Base-by-base conservation (phyloP, 139 green algal species). In the Coelastrella sp. region DNA sequence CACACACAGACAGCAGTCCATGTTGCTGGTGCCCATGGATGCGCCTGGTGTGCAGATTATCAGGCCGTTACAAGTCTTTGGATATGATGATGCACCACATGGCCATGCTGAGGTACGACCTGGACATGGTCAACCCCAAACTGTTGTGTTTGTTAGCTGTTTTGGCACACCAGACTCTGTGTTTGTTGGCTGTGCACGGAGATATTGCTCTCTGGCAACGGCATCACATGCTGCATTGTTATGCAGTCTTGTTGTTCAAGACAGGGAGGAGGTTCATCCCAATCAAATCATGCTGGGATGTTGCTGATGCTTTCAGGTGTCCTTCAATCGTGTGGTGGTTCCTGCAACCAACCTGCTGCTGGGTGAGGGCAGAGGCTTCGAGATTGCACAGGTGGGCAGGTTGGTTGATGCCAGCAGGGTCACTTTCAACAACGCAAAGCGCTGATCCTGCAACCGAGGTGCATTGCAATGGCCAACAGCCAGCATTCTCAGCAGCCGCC, bases 61-160 rank as follows among this genome's bases (percentile, higher is more conserved):
- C 61, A 90, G 95, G 65, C 92, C 91, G 3, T 90, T 96, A 92
- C 66, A 86, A 80, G 95, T 98, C 75, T 99, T 97, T 90, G 98
- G 98, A 0, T 99, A 95, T 78, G 97, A 99, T 80, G 98, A 99
- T 89, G 98, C 98, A 0, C 98, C 98, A 0, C 97, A 99, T 78
- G 98, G 98, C 5, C 98, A 99, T 92, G 96, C 98, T 0, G 98
- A 99, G 93, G 92, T 99, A 2, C 11, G 10, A 71, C 11, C 61
- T 71, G 61, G 2, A 13, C 61, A 71, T 13, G 11, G 61, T 71
- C 32, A 47, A n/a, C n/a, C n/a, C n/a, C n/a, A n/a, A n/a, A n/a
- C n/a, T n/a, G n/a, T n/a, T n/a, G n/a, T n/a, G n/a, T n/a, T n/a
- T n/a, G n/a, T n/a, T n/a, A n/a, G n/a, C n/a, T n/a, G n/a, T n/a